Evolutionary conservation across 2,329 filamentous ascomycete genomes (phyloP).

Genomic region (Fusarium pseudocircinatum): DNA sequence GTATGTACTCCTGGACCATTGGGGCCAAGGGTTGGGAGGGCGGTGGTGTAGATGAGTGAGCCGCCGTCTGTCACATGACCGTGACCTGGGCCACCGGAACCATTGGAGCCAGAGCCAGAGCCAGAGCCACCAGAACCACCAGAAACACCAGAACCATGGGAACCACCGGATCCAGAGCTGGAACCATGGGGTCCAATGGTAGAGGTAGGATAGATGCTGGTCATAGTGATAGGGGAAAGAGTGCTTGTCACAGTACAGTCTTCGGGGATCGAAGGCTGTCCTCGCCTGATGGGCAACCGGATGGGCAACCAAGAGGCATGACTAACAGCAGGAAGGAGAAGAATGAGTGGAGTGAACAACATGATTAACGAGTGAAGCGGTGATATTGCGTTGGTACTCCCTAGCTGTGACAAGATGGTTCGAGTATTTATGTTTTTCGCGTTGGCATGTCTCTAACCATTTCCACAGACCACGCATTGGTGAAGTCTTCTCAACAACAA

Average conservation of each 20-base stretch:
- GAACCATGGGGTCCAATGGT: not conserved
- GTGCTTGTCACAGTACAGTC: conserved; percentile 15
- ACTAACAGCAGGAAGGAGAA: conserved; percentile 3
- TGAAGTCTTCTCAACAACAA: not conserved
- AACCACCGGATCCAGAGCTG: not conserved
- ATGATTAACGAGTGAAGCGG: conserved; percentile 21
- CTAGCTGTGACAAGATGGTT: not conserved
- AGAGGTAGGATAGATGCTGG: conserved; percentile 7
- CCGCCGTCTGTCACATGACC: not conserved
- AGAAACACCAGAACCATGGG: not conserved
- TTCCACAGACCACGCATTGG: not conserved
- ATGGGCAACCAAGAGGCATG: conserved; percentile 18
- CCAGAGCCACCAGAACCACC: not conserved
- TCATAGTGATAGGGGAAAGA: conserved; percentile 2
- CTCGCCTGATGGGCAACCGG: not conserved
- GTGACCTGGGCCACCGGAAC: not conserved
- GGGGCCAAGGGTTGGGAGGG: conserved; percentile 5
- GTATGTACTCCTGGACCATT: conserved; percentile 11
- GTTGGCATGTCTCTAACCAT: not conserved
- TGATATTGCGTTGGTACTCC: not conserved
- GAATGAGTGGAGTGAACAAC: conserved; percentile 9
- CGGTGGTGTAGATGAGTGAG: conserved; percentile 2
- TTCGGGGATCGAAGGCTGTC: not conserved
- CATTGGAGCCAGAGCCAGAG: not conserved
- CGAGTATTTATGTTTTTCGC: conserved; percentile 8